Conservation (phyloP, 208 protist species). For the Leishmania arabica region DNA sequence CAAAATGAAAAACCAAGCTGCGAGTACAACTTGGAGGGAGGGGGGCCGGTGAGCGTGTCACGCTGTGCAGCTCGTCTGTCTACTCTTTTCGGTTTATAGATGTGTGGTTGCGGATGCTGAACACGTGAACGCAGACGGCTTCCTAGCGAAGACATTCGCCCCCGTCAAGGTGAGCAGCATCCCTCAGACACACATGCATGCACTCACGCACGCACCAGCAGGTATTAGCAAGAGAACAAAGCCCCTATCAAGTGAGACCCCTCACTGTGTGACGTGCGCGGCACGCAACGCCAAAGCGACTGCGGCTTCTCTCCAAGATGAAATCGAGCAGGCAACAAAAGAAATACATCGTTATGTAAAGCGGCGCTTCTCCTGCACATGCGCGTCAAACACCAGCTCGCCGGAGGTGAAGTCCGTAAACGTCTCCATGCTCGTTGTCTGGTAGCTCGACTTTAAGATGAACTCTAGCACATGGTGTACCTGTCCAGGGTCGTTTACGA, state of each 20-base stretch:
- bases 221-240: not conserved
- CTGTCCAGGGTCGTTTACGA: slow-evolving; percentile 64
- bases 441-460: slow-evolving; percentile 64
- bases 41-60: not conserved
- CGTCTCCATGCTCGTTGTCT: slow-evolving; percentile 65
- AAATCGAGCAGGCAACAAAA: not conserved
- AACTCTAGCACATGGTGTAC: slow-evolving; percentile 72
- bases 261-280: not conserved
- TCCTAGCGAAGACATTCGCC: not conserved
- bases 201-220: not conserved
- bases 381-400: slow-evolving; percentile 68
- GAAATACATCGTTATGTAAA: not conserved
- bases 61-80: no score
- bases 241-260: not conserved
- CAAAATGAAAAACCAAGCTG: not conserved
- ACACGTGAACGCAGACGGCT: not conserved
- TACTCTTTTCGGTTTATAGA: no score
- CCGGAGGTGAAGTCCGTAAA: slow-evolving; percentile 65
- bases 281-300: not conserved
- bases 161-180: not conserved
- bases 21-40: not conserved
- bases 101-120: not conserved
- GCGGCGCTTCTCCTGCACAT: slow-evolving; percentile 37
- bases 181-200: not conserved
- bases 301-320: not conserved